These are phyloP conservation scores for Arthroderma sp. DNA, from an alignment of 2,329 filamentous ascomycete species.

Conservation along the genomic window DNA sequence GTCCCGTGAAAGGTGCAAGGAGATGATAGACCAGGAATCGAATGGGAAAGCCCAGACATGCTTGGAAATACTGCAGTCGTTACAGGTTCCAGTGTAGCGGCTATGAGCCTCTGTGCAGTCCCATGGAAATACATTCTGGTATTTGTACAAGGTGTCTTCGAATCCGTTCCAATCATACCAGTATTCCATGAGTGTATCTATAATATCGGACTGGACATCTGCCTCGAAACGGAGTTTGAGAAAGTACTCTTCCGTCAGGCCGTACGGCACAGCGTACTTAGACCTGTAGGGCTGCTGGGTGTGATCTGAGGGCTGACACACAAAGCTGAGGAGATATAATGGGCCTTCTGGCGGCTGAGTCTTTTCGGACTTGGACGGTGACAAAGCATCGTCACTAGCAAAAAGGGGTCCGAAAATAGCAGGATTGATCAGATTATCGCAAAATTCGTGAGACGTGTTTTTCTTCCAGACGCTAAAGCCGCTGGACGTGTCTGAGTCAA, in stretches of 20 bases:
- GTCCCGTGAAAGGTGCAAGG: slow-evolving; percentile 28
- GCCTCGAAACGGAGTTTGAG: slow-evolving; percentile 27
- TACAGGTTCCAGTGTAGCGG: slow-evolving; percentile 25
- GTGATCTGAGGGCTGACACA: slow-evolving; percentile 19
- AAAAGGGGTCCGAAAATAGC: slow-evolving; percentile 21
- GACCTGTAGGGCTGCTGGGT: slow-evolving; percentile 14
- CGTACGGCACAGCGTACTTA: slow-evolving; percentile 28
- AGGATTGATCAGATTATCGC: slow-evolving; percentile 22
- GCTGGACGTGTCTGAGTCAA: slow-evolving; percentile 13
- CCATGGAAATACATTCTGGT: slow-evolving; percentile 31
- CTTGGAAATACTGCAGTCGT: slow-evolving; percentile 31
- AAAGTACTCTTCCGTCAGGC: slow-evolving; percentile 33
- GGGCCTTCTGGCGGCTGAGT: slow-evolving; percentile 1
- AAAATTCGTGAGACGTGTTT: slow-evolving; percentile 31
- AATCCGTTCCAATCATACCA: slow-evolving; percentile 37
- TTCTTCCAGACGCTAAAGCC: no score
- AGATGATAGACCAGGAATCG: slow-evolving; percentile 32
- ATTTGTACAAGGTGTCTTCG: slow-evolving; percentile 24
- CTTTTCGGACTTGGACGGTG: neutral
- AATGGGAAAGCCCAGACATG: slow-evolving; percentile 35
- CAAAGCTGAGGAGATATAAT: slow-evolving; percentile 31
- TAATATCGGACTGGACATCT: slow-evolving; percentile 31
- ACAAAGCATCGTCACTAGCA: neutral
- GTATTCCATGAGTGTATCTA: slow-evolving; percentile 33
- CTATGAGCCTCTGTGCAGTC: slow-evolving; percentile 36